These are phyloP conservation scores for Jacaranda copaia DNA, from an alignment of 257 asterid genomes.

Conservation along the genomic window DNA sequence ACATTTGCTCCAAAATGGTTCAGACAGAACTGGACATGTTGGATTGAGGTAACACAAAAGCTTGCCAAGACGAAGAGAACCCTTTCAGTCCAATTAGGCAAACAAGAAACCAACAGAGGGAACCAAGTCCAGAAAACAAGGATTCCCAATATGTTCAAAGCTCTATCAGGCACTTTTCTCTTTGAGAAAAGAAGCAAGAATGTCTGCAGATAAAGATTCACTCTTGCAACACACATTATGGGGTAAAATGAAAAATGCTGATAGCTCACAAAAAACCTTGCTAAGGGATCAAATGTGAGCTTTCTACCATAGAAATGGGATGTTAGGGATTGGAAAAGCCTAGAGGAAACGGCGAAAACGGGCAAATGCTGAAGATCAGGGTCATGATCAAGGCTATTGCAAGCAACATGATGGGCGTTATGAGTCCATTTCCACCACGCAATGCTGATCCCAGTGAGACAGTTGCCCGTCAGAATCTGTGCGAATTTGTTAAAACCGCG, in stretches of 20 bases:
- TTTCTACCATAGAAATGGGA: constrained; percentile 69
- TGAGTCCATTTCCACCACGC: constrained; percentile 99
- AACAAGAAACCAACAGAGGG: constrained; percentile 66
- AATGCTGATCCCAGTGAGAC: constrained; percentile 90
- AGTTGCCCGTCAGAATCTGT: constrained; percentile 78
- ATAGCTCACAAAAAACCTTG: constrained; percentile 71
- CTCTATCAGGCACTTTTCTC: constrained; percentile 70
- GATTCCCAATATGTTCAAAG: constrained; percentile 68
- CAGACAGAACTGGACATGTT: constrained; percentile 81
- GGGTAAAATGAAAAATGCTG: constrained; percentile 84
- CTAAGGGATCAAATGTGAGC: constrained; percentile 63
- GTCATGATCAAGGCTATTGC: constrained; percentile 89
- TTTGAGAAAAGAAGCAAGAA: constrained; percentile 66
- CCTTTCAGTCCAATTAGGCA: constrained; percentile 78
- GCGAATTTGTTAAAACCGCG: constrained; percentile 57
- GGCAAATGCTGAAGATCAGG: constrained; percentile 96
- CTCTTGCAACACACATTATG: constrained; percentile 66
- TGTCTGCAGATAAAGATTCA: constrained; percentile 81
- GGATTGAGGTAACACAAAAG: constrained; percentile 65
- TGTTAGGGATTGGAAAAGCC: constrained; percentile 54
- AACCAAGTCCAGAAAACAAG: constrained; percentile 91
- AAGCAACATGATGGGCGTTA: constrained; percentile 81
- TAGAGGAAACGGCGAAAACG: constrained; percentile 70
- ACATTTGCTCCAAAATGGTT: constrained; percentile 88
- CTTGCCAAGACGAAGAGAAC: constrained; percentile 61